Conservation (phyloP, 2,329 filamentous ascomycete species). For the Tolypocladium ophioglossoides region DNA sequence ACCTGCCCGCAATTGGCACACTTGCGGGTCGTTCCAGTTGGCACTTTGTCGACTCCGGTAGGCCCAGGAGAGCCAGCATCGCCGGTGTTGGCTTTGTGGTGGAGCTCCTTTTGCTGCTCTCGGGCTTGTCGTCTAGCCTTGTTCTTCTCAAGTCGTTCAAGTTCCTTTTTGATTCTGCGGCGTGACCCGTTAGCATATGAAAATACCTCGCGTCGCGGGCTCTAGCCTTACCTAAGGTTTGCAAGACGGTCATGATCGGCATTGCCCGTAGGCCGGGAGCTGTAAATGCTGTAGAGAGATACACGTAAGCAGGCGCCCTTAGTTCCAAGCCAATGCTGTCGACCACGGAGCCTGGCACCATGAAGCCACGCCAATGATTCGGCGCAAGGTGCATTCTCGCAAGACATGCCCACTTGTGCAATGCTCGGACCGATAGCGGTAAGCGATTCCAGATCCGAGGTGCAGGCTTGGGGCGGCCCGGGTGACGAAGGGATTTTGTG, state of each 20-base stretch:
- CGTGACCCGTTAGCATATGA: neutral
- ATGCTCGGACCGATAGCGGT: constrained; percentile 7
- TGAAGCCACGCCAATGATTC: constrained; percentile 11
- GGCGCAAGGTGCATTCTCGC: constrained; percentile 5
- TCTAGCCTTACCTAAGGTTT: constrained; percentile 24
- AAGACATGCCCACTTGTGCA: constrained; percentile 11
- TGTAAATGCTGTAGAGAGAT: constrained; percentile 36
- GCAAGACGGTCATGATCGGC: constrained; percentile 40
- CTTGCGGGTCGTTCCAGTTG: constrained; percentile 69
- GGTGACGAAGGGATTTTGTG: constrained; percentile 4
- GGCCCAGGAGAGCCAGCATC: constrained; percentile 41
- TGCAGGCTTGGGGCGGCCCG: constrained; percentile 1
- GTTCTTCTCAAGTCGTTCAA: constrained; percentile 80
- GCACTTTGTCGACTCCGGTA: constrained; percentile 35
- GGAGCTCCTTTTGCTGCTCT: constrained; percentile 73
- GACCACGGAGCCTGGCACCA: constrained; percentile 15
- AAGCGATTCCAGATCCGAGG: constrained; percentile 8
- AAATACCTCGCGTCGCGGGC: neutral
- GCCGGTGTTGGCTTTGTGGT: constrained; percentile 31
- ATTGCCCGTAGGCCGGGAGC: constrained; percentile 36
- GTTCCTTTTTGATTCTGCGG: constrained; percentile 45
- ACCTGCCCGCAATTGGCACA: constrained; percentile 96
- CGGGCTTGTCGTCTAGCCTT: constrained; percentile 81
- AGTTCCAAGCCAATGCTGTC: constrained; percentile 24
- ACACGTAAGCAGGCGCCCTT: constrained; percentile 26